Base-by-base conservation (phyloP, 345 rosid species). In the Salix exigua region DNA sequence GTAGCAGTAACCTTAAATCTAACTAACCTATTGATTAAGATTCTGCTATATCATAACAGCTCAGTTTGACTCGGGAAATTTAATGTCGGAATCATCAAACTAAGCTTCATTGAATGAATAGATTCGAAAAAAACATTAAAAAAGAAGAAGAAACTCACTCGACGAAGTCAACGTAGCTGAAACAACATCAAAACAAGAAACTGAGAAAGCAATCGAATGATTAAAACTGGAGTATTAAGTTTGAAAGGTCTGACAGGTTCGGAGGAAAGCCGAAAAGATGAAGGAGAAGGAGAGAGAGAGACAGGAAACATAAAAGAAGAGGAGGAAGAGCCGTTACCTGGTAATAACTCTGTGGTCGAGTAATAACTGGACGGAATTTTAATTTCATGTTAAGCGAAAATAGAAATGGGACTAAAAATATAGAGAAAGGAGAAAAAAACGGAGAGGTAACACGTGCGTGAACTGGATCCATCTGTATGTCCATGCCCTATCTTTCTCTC, bases 361-460 rank as follows among this genome's bases (percentile, higher is more conserved):
- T n/a, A 58, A 58, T 58, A 58, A 58, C 11, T 58, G 63, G 23
- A 58, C 26, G 28, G 63, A 23, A 10, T 58, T 58, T 58, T 25
- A 23, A 9, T 3, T 25, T n/a, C 63, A 23, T 14, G 63, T 58
- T 53, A 62, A 11, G 68, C n/a, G 53, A 21, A 44, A 42, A 63
- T 42, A 73, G 69, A 48, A 67, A 25, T 2, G 70, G 50, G 72
- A 79, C 72, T 75, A 81, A 79, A 71, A 25, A 40, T 40, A 42
- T 73, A 77, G 79, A 62, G 37, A 31, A 6, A 44, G 2, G 9
- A 79, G 70, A 58, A 44, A 66, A 25, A 12, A 35, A 16, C 19
- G 51, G 75, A 70, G 55, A 38, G 75, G 18, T 33, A 12, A 74
- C 85, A 78, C 81, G 85, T 75, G 85, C 72, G 66, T 63, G 66